Conservation (phyloP, 371 early-diverging fungal species). For the Nematocida sp. region DNA sequence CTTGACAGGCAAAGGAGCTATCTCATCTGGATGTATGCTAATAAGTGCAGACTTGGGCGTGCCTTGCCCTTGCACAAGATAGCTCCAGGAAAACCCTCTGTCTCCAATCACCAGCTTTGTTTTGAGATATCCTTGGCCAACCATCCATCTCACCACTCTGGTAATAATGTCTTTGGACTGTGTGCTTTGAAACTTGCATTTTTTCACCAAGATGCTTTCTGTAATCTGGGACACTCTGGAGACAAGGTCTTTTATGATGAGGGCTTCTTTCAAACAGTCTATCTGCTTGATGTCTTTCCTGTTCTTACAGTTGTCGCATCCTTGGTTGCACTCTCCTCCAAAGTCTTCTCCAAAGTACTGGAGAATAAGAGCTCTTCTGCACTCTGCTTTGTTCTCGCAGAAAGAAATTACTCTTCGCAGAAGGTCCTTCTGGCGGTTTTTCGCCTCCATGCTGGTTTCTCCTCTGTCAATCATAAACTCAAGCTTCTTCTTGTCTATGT, state of each 20-base stretch:
- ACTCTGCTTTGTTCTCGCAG: slow-evolving; percentile 84
- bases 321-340: slow-evolving; percentile 68
- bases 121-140: slow-evolving; percentile 53
- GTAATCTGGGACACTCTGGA: slow-evolving; percentile 67
- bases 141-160: slow-evolving; percentile 52
- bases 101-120: slow-evolving; percentile 50
- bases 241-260: slow-evolving; percentile 45
- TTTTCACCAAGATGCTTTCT: slow-evolving; percentile 70
- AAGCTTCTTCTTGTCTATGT: slow-evolving; percentile 71
- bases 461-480: slow-evolving; percentile 75
- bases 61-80: slow-evolving; percentile 64
- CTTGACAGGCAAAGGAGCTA: too few relatives aligned
- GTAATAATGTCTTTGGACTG: slow-evolving; percentile 59
- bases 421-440: slow-evolving; percentile 67
- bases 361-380: slow-evolving; percentile 80
- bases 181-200: slow-evolving; percentile 71
- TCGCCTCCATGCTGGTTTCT: slow-evolving; percentile 70
- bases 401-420: slow-evolving; percentile 77
- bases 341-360: slow-evolving; percentile 88
- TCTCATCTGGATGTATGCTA: too few relatives aligned
- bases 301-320: slow-evolving; percentile 83
- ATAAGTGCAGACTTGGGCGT: slow-evolving; percentile 58
- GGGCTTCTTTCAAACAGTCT: slow-evolving; percentile 55
- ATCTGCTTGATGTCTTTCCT: slow-evolving; percentile 1
- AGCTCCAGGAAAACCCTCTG: slow-evolving; percentile 55